phyloP scores from a whole-genome alignment of 2,329 filamentous ascomycete genomes.

The Mycosphaerelloides madeirae region DNA sequence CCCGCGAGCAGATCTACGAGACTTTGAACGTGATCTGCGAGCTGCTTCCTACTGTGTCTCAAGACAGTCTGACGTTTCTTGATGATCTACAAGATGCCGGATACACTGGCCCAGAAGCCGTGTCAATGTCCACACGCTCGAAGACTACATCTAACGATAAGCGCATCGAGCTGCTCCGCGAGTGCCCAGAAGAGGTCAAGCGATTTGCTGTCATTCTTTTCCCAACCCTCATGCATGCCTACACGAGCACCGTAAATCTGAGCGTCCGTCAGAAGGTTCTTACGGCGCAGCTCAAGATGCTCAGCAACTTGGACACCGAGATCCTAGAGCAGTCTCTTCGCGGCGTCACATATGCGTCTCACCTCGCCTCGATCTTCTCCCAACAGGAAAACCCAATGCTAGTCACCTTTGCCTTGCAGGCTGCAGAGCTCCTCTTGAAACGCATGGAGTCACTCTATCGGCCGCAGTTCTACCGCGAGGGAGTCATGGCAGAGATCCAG shows the following conservation, averaged over 20 bases:
- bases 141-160: slow-evolving; percentile 68
- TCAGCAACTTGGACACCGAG: slow-evolving; percentile 82
- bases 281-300: slow-evolving; percentile 94
- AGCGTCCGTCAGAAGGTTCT: slow-evolving; percentile 93
- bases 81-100: slow-evolving; percentile 48
- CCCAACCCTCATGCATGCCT: slow-evolving; percentile 91
- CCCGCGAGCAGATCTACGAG: slow-evolving; percentile 92
- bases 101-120: slow-evolving; percentile 44
- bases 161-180: slow-evolving; percentile 71
- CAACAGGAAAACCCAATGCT: slow-evolving; percentile 88
- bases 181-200: slow-evolving; percentile 81
- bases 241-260: slow-evolving; percentile 94
- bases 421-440: slow-evolving; percentile 79
- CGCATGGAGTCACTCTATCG: slow-evolving; percentile 83
- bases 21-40: slow-evolving; percentile 97
- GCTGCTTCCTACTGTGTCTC: slow-evolving; percentile 71
- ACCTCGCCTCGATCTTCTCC: slow-evolving; percentile 87
- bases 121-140: slow-evolving; percentile 39
- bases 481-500: slow-evolving; percentile 85
- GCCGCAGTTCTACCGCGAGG: slow-evolving; percentile 95
- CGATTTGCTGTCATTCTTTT: slow-evolving; percentile 90
- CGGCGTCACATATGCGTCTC: slow-evolving; percentile 90
- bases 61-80: slow-evolving; percentile 48
- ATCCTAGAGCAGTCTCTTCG: slow-evolving; percentile 82
- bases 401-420: slow-evolving; percentile 81